These are phyloP conservation scores for Brasilioporus rufonigricans DNA, from an alignment of 768 basidiomycete species.

Conservation along the genomic window DNA sequence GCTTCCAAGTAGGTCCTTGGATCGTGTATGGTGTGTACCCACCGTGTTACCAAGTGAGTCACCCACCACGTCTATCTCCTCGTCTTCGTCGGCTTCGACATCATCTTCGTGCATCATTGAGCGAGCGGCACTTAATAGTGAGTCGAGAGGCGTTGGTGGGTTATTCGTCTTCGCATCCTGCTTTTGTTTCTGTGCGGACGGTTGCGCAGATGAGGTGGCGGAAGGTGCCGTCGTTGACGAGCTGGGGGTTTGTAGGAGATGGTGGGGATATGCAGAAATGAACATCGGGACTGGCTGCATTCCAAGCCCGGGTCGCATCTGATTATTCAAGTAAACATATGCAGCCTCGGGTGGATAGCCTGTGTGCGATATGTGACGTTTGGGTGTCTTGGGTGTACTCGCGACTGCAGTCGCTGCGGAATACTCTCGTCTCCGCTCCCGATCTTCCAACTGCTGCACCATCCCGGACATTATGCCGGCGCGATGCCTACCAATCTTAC, in stretches of 20 bases:
- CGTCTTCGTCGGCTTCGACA: constrained; percentile 31
- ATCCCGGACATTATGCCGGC: constrained; percentile 55
- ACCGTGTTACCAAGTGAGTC: constrained; percentile 20
- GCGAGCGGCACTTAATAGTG: constrained; percentile 58
- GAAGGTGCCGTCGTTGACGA: constrained; percentile 33
- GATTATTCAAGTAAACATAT: constrained; percentile 30
- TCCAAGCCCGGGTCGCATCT: constrained; percentile 26
- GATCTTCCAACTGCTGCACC: constrained; percentile 35
- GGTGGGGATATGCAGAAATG: constrained; percentile 27
- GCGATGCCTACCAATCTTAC: constrained; percentile 64
- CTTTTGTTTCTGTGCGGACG: constrained; percentile 17
- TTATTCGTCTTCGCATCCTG: constrained; percentile 21
- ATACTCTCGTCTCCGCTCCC: constrained; percentile 27
- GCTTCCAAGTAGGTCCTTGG: constrained; percentile 28
- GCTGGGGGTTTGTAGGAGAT: constrained; percentile 30
- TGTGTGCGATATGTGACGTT: constrained; percentile 29
- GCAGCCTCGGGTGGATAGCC: constrained; percentile 23
- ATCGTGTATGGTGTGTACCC: constrained; percentile 29
- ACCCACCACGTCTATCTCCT: constrained; percentile 21
- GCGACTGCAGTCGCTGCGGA: constrained; percentile 21
- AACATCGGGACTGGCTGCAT: constrained; percentile 31
- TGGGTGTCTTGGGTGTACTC: constrained; percentile 28
- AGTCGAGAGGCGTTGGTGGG: constrained; percentile 52
- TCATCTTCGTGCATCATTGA: constrained; percentile 48
- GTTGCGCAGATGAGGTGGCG: constrained; percentile 19